Conservation (phyloP, 2,329 filamentous ascomycete genomes). For the Pseudocercospora eumusae region DNA sequence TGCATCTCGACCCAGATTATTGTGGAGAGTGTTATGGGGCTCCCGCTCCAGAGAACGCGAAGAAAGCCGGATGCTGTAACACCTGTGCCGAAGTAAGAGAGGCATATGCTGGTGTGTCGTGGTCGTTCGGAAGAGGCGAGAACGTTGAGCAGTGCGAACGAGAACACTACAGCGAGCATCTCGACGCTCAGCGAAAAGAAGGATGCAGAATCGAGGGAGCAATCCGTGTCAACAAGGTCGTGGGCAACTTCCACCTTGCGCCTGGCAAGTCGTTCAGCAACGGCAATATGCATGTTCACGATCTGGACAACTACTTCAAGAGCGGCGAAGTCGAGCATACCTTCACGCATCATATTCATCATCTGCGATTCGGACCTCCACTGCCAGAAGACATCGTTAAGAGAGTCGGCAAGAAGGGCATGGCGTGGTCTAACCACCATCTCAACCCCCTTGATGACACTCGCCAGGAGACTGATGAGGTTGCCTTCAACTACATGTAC, state of each 20-base stretch:
- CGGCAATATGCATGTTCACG: slow-evolving; percentile 96
- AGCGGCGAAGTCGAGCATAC: slow-evolving; percentile 67
- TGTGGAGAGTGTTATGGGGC: slow-evolving; percentile 94
- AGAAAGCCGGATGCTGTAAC: slow-evolving; percentile 90
- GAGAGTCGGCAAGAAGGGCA: slow-evolving; percentile 59
- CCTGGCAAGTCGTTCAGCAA: slow-evolving; percentile 95
- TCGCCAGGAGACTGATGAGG: slow-evolving; percentile 73
- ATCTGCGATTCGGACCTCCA: slow-evolving; percentile 88
- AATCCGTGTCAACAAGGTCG: slow-evolving; percentile 90
- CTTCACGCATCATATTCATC: slow-evolving; percentile 86
- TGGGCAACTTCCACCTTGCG: slow-evolving; percentile 98
- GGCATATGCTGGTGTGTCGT: slow-evolving; percentile 83
- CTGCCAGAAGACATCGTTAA: slow-evolving; percentile 72
- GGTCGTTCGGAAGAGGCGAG: slow-evolving; percentile 92
- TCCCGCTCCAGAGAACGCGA: slow-evolving; percentile 65
- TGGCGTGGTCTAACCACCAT: slow-evolving; percentile 83
- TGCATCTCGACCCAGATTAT: slow-evolving; percentile 85
- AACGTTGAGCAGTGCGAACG: slow-evolving; percentile 92
- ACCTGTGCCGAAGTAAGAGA: slow-evolving; percentile 96
- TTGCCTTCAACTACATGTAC: slow-evolving; percentile 97
- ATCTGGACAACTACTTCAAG: slow-evolving; percentile 93
- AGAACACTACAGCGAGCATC: slow-evolving; percentile 87
- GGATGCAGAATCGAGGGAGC: slow-evolving; percentile 92
- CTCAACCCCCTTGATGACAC: slow-evolving; percentile 85
- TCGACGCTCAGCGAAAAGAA: slow-evolving; percentile 85